Evolutionary conservation across 352 stramenopile species (phyloP).

Genomic region (Pythium folliculosum): DNA sequence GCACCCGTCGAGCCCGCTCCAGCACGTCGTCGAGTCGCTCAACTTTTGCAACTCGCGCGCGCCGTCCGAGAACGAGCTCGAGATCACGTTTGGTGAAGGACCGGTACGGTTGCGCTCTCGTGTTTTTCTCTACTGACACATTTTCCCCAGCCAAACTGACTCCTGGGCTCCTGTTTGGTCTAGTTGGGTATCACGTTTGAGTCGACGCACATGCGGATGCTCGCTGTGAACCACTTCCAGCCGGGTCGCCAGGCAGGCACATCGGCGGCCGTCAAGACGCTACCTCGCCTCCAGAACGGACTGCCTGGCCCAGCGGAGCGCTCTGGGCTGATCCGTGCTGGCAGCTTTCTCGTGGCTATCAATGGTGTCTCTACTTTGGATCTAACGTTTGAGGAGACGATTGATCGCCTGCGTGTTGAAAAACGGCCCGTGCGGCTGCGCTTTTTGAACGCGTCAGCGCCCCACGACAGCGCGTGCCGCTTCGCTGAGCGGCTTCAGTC

Average conservation of each 20-base stretch:
- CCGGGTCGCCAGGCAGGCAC: slow-evolving; percentile 37
- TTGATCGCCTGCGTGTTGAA: slow-evolving; percentile 49
- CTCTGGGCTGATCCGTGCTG: slow-evolving; percentile 46
- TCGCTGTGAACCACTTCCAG: slow-evolving; percentile 58
- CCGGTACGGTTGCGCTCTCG: slow-evolving; percentile 37
- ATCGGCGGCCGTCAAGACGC: slow-evolving; percentile 69
- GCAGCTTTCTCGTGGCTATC: slow-evolving; percentile 71
- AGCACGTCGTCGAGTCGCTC: slow-evolving; percentile 28
- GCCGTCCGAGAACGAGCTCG: slow-evolving; percentile 42
- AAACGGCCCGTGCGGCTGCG: slow-evolving; percentile 58
- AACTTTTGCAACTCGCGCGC: slow-evolving; percentile 10
- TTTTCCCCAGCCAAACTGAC: background rate
- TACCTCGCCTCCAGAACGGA: slow-evolving; percentile 60
- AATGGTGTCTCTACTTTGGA: slow-evolving; percentile 69
- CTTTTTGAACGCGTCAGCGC: slow-evolving; percentile 55
- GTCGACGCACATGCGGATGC: slow-evolving; percentile 64
- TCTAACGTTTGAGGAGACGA: slow-evolving; percentile 64
- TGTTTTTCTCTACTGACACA: too few species aligned
- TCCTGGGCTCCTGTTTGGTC: background rate
- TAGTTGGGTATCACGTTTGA: slow-evolving; percentile 83
- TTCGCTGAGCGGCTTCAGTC: slow-evolving; percentile 62
- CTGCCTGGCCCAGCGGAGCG: slow-evolving; percentile 62
- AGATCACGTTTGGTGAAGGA: slow-evolving; percentile 68
- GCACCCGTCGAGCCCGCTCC: slow-evolving; percentile 15
- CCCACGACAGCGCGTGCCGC: slow-evolving; percentile 54